Evolutionary conservation across 2,329 filamentous ascomycete genomes (phyloP), one percentile per base, ranked within the genome.

Genomic region (Zopfia rhizophila): DNA sequence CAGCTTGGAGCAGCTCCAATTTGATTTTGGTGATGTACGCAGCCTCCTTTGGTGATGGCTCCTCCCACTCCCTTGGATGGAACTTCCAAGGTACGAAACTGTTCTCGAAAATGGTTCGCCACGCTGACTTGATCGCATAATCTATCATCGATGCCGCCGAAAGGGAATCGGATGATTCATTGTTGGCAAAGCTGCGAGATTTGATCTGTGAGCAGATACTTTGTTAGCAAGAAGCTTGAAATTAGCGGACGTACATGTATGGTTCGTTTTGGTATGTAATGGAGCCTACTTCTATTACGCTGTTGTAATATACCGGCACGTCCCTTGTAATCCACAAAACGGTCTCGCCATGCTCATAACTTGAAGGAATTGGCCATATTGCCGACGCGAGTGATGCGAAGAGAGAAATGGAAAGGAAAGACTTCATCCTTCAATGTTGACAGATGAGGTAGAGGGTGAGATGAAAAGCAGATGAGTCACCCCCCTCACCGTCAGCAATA

Each of bases 41-140:
- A 58, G 80, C 76, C 16, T 67, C 60, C 21, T 64, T 51, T 6
- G 75, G 66, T 7, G 71, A 68, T 1, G 90, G 89, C 69, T 93
- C 88, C 28, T 82, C 63, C 43, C 81, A 79, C 56, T 85, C 79
- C 23, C 87, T 82, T 17, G 82, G 78, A 53, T 88, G 81, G 43
- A 94, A 82, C 73, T 87, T 91, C 89, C 89, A 94, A 0, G 90
- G 90, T 12, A 90, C 81, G 51, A 92, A 85, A 57, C 82, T 84
- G 47, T 86, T 75, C 18, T 81, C 72, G 70, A 91, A 88, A 44
- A 93, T 83, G 45, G 80, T 82, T 17, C 79, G 70, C 53, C 86
- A 75, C 7, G 87, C 79, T 33, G 87, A 81, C 16, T 73, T 56
- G 22, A 81, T 74, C 6, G 78, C 78, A 44, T 69, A 72, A 16